Evolutionary conservation across 164 flowering plant species (phyloP), one percentile per base, ranked within the genome.

Genomic region (Chimonanthus praecox): DNA sequence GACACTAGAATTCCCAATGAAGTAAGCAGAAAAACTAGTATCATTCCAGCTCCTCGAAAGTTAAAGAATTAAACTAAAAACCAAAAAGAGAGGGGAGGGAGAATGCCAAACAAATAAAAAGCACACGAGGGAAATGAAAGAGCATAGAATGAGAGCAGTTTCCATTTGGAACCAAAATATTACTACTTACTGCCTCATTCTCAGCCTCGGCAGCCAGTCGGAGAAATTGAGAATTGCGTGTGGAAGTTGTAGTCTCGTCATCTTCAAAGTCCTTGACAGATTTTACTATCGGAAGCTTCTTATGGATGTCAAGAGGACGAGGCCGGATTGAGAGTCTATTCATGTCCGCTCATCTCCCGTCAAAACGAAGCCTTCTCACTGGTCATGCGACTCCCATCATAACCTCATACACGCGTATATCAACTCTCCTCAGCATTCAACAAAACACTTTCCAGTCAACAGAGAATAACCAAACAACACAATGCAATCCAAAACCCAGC

Each of bases 251-350:
- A 33, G 80, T 77, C n/a, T 95, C 98, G n/a, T 95, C 99, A 74
- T 95, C 99, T 80, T 93, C 98, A 68, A 95, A 90, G 16, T 95
- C 99, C 72, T 88, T 93, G 7, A 93, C 76, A 64, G 94, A 89
- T 79, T 93, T 95, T 7, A 95, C 80, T 82, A 95, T 90, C 0
- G 98, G 98, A n/a, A 95, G 90, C 88, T 92, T 93, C 87, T 93
- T 95, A 78, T 95, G 92, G 76, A 95, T 87, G 85, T 95, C 99
- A 2, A 95, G 88, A 21, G 99, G 99, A 63, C 98, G 97, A 15
- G 99, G 98, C 82, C 99, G 83, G 78, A 95, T 81, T 5, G 97
- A 92, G 43, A 92, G 82, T 83, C 99, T 86, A 84, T 92, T 94
- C 98, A 94, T 94, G 76, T 83, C 78, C 58, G 73, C 82, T 81